Evolutionary conservation across 345 rosid genomes (phyloP).

Genomic region (Triadica sebifera): DNA sequence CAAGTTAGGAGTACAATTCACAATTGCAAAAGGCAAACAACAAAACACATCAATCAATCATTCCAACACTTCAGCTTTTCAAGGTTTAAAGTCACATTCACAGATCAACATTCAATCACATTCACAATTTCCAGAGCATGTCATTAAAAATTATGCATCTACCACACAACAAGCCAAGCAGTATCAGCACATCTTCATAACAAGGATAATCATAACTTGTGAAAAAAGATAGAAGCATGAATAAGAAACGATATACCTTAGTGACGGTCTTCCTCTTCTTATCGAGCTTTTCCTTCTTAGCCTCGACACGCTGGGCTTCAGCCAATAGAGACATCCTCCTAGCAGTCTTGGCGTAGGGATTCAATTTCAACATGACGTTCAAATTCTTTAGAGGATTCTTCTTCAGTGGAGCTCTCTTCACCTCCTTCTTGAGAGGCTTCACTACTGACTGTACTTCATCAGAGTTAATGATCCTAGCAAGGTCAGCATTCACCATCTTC

Average conservation of each 20-base stretch:
- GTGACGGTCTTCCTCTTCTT: conserved; percentile 65
- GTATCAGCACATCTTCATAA: neutral
- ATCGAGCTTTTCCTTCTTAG: conserved; percentile 97
- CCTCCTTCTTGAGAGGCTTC: conserved; percentile 66
- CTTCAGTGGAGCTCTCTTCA: conserved; percentile 76
- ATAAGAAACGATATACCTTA: conserved; percentile 48
- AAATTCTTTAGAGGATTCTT: conserved; percentile 93
- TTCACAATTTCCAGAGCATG: too few species aligned
- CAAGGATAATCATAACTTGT: neutral
- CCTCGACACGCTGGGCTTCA: conserved; percentile 80
- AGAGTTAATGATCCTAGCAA: conserved; percentile 87
- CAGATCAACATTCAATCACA: too few species aligned
- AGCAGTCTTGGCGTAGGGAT: conserved; percentile 94
- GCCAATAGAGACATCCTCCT: conserved; percentile 94
- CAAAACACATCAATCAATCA: too few species aligned
- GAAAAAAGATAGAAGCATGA: neutral
- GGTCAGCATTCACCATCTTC: conserved; percentile 91
- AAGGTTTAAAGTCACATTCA: too few species aligned
- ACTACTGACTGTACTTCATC: conserved; percentile 95
- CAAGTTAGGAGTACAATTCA: too few species aligned
- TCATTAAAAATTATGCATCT: neutral
- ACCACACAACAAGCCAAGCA: neutral
- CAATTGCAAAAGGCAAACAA: too few species aligned
- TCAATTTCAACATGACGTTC: conserved; percentile 74
- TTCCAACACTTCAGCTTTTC: too few species aligned